Percentiles rank a stretch among this genome's conserved stretches.
phyloP scores from a whole-genome alignment of 1,139 yeast genomes.

The Pichia sp. region DNA sequence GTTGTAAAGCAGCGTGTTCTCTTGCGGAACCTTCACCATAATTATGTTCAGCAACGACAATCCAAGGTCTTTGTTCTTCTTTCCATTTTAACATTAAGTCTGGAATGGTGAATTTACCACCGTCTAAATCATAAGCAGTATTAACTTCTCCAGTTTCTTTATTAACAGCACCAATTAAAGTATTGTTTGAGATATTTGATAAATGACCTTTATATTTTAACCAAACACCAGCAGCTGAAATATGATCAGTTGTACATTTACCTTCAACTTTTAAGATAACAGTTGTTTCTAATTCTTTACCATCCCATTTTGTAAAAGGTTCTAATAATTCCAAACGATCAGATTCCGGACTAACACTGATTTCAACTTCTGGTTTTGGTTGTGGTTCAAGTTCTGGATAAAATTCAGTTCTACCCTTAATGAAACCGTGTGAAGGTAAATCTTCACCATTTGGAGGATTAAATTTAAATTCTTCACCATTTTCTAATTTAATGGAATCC shows the following conservation, averaged over 20 bases:
- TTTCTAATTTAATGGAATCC: slow-evolving; percentile 58
- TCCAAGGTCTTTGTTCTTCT: slow-evolving; percentile 77
- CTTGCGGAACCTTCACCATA: slow-evolving; percentile 99
- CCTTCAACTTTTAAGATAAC: slow-evolving; percentile 90
- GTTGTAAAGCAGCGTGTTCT: slow-evolving; percentile 97
- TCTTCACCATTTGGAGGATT: slow-evolving; percentile 81
- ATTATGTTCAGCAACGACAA: slow-evolving; percentile 93
- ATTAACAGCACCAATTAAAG: slow-evolving; percentile 94
- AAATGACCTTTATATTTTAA: slow-evolving; percentile 95
- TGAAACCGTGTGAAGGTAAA: slow-evolving; percentile 74
- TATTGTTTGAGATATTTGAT: slow-evolving; percentile 91
- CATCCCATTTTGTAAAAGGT: slow-evolving; percentile 83
- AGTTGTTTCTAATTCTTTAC: slow-evolving; percentile 68
- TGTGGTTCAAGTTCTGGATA: slow-evolving; percentile 80
- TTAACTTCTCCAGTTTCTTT: slow-evolving; percentile 96
- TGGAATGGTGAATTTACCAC: slow-evolving; percentile 75
- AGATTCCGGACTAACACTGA: slow-evolving; percentile 71
- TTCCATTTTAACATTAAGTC: slow-evolving; percentile 96
- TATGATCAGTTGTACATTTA: slow-evolving; percentile 97
- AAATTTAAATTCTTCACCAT: slow-evolving; percentile 71
- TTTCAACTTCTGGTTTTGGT: slow-evolving; percentile 61
- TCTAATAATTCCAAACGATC: slow-evolving; percentile 78
- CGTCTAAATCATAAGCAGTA: slow-evolving; percentile 82
- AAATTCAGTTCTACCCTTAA: slow-evolving; percentile 72
- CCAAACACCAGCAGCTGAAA: slow-evolving; percentile 99